phyloP scores from a whole-genome alignment of 73 alveolate genomes.

The Paramecium sonneborni region DNA sequence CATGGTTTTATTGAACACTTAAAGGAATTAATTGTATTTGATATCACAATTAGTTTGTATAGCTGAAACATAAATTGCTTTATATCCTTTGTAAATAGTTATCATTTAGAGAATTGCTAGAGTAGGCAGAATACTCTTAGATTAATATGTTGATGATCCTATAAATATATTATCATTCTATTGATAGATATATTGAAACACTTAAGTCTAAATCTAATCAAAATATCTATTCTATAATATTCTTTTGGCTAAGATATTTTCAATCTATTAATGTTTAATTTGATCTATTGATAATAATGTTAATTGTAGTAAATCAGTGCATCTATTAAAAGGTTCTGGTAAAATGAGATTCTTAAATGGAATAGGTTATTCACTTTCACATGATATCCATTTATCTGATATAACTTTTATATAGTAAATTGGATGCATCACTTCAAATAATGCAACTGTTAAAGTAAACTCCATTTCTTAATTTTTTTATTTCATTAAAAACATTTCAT shows the following conservation, averaged over 20 bases:
- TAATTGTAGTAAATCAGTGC: slow-evolving; percentile 70
- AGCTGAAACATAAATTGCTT: slow-evolving; percentile 80
- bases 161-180: slow-evolving; percentile 91
- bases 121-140: slow-evolving; percentile 85
- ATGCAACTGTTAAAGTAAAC: slow-evolving; percentile 94
- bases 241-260: slow-evolving; percentile 65
- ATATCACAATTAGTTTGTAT: slow-evolving; percentile 59
- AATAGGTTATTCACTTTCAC: slow-evolving; percentile 93
- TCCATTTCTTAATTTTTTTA: slow-evolving; percentile 81
- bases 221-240: slow-evolving; percentile 71
- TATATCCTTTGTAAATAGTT: slow-evolving; percentile 69
- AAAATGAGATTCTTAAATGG: slow-evolving; percentile 96
- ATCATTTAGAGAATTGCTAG: slow-evolving; percentile 86
- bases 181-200: slow-evolving; percentile 80
- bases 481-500: slow-evolving; percentile 91
- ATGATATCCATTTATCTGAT: slow-evolving; percentile 96
- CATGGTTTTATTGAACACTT: slow-evolving; percentile 58
- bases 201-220: slow-evolving; percentile 92
- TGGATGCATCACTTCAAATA: slow-evolving; percentile 99
- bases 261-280: slow-evolving; percentile 62
- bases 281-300: slow-evolving; percentile 43
- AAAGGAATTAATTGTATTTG: slow-evolving; percentile 66
- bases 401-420: slow-evolving; percentile 89
- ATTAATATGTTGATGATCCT: slow-evolving; percentile 93
- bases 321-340: slow-evolving; percentile 97